Base-by-base conservation (phyloP, 192 early-diverging fungal genomes). In the Chytriomyces confervae region DNA sequence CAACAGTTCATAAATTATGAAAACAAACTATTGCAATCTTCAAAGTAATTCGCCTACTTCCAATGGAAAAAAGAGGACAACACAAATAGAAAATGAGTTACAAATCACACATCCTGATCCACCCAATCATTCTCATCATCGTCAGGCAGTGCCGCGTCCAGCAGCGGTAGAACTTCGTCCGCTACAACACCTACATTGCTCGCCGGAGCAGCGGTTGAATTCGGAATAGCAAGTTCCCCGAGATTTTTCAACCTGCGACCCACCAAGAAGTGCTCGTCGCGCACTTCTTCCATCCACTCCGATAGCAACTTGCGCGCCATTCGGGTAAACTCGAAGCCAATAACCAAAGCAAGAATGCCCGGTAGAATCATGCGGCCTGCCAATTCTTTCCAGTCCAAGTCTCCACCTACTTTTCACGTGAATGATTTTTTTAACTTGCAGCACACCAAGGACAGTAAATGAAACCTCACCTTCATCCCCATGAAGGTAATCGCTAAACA, bases 221-320 rank as follows among this genome's bases (percentile, higher is more conserved):
- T 36, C 36, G 36, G 36, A 36, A 6, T 0, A 73, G 71, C 61
- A 68, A 36, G 61, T n/a, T 85, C 84, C 20, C 80, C 85, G 65
- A 96, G 71, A 82, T 98, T 98, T 78, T 95, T 94, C 75, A 98
- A 84, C 79, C 85, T 85, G 46, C 90, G 86, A 10, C 97, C 97
- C 62, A 96, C 91, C 46, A 96, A 83, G 72, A 94, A 99, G 62
- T 90, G 87, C 61, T 94, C 93, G 51, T 99, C 96, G 29, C 92
- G 86, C 5, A 96, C 88, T 60, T 87, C 76, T 23, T 92, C 88
- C 62, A 92, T 86, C 95, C 97, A 99, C 8, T 78, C 69, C 49
- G 83, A 85, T 43, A 94, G 29, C 2, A 49, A 5, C 45, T 69
- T 23, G 48, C 79, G 57, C 13, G 74, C 69, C 29, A 61, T 77